phyloP scores from a whole-genome alignment of 2,329 filamentous ascomycete genomes.

The Cordyceps farinosa region DNA sequence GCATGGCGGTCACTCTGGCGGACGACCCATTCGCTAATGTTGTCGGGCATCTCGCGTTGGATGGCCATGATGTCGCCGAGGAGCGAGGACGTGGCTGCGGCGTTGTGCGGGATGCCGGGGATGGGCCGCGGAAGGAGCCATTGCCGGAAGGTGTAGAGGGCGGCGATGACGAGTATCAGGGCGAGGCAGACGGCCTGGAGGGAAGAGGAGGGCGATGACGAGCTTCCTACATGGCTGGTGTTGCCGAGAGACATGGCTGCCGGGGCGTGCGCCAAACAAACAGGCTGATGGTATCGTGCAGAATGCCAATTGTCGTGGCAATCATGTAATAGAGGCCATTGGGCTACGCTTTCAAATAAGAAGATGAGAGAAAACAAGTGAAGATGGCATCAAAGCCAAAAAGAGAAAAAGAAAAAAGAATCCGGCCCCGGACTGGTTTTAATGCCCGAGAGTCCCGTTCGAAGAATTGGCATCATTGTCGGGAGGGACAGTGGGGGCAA shows the following conservation, averaged over 20 bases:
- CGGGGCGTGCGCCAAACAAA: neutral
- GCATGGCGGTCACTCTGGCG: slow-evolving; percentile 30
- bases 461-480: neutral
- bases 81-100: slow-evolving; percentile 30
- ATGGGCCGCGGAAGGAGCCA: slow-evolving; percentile 39
- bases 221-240: neutral
- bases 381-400: neutral
- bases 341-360: neutral
- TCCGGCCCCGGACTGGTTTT: neutral
- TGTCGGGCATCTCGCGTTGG: slow-evolving; percentile 9
- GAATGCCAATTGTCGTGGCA: neutral
- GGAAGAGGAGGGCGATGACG: neutral
- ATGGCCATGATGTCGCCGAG: slow-evolving; percentile 39
- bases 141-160: slow-evolving; percentile 16
- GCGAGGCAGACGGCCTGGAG: neutral
- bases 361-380: neutral
- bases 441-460: neutral
- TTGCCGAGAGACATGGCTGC: neutral
- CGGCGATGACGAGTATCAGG: neutral
- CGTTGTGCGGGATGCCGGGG: slow-evolving; percentile 44
- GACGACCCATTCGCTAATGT: slow-evolving; percentile 26
- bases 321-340: neutral
- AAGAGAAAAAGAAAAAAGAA: too few relatives aligned
- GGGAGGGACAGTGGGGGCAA: neutral
- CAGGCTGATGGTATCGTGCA: neutral